phyloP scores from a whole-genome alignment of 495 filamentous ascomycete genomes.

The Venustampulla echinocandica region DNA sequence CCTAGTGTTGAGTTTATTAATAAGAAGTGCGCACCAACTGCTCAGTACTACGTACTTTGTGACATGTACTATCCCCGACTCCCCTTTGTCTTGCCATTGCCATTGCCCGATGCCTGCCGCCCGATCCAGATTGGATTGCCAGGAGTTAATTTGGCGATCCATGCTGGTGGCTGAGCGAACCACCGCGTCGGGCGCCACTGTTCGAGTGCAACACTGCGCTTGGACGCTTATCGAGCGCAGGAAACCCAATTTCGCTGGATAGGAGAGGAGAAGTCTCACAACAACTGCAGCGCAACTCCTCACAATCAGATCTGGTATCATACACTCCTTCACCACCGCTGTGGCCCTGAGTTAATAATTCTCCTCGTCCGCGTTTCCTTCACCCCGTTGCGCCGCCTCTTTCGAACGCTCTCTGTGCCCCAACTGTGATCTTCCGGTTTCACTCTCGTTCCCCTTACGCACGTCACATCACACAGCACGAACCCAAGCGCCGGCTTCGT shows the following conservation, averaged over 20 bases:
- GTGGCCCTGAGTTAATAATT: conserved; percentile 10
- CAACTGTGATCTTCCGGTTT: background rate
- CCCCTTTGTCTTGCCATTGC: background rate
- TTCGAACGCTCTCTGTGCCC: background rate
- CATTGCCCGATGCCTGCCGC: background rate
- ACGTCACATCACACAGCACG: conserved; percentile 24
- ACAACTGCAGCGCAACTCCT: background rate
- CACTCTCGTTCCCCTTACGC: conserved; percentile 10
- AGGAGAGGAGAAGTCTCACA: conserved; percentile 1
- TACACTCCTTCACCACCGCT: conserved; percentile 31
- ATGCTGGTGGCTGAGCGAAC: background rate
- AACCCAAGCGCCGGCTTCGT: conserved; percentile 22
- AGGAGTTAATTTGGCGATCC: background rate
- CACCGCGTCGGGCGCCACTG: background rate
- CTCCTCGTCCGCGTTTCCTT: background rate
- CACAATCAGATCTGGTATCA: conserved; percentile 28
- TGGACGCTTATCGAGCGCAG: background rate
- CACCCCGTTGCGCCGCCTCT: background rate
- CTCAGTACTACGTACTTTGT: too few relatives aligned
- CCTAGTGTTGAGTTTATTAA: too few relatives aligned
- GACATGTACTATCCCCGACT: too few relatives aligned
- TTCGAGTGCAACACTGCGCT: background rate
- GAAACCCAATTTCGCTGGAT: too few relatives aligned
- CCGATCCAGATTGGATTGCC: background rate
- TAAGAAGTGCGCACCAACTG: too few relatives aligned